Evolutionary conservation across 2,329 filamentous ascomycete genomes (phyloP), one percentile per base, ranked within the genome.

Genomic region (Aspergillus flavus): DNA sequence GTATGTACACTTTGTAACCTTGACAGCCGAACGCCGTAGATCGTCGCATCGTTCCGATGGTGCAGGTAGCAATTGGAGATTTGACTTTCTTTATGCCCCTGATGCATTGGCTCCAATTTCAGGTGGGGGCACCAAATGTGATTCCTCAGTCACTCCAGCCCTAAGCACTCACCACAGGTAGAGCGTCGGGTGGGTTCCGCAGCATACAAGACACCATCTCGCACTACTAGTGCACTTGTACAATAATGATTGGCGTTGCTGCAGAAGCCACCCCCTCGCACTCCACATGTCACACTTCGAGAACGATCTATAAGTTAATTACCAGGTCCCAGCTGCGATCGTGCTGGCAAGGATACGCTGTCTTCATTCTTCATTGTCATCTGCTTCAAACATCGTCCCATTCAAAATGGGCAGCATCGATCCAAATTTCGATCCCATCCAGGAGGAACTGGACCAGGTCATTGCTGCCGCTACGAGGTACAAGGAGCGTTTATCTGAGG

Each of bases 361-460:
- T 14, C 11, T 46, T 5, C 43, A 21, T 4, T 14, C 11, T 46
- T 16, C 4, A 23, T 46, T 46, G n/a, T 23, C 23, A 23, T 14
- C n/a, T 4, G 23, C 1, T 23, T 2, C 3, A 16, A 16, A 36
- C 5, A 2, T 36, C 34, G 1, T 28, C 46, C 4, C 23, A 7
- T 10, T 26, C 14, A 21, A 34, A 32, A 53, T 53, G 50, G 30
- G 28, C 23, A 53, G 26, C 16, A 12, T 16, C 21, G 16, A 61
- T 10, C 30, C 41, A 19, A 41, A 12, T 21, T 12, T 46, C 7
- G 61, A 63, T 19, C 26, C 46, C 2, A 61, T 65, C 30, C 50
- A 65, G 30, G 48, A 59, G 12, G 26, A 52, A 21, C 45, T 66
- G 26, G 62, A 64, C 16, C 54, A 64, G 26, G 58, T 66, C 12